Evolutionary conservation across 2,329 filamentous ascomycete species (phyloP).

Genomic region (Lasiodiplodia theobromae): DNA sequence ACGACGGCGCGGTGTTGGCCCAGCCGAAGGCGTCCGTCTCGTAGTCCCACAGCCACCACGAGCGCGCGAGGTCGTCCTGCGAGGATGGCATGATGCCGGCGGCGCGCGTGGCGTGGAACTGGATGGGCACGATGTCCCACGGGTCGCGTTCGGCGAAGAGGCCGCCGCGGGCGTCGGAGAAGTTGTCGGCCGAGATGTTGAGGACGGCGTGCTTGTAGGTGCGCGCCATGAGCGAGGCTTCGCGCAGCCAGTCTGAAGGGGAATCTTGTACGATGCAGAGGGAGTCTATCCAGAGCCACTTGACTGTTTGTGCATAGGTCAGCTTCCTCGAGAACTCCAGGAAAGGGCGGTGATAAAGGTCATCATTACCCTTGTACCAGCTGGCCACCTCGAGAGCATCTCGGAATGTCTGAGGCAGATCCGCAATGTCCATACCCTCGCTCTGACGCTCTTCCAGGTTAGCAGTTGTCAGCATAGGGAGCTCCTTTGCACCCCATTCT

Average conservation of each 20-base stretch:
- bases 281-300: constrained; percentile 7
- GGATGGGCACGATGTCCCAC: not conserved
- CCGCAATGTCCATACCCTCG: not conserved
- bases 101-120: not conserved
- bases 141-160: not conserved
- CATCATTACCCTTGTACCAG: not conserved
- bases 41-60: not conserved
- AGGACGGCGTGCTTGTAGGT: not conserved
- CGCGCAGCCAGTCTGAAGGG: not conserved
- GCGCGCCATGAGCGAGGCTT: not conserved
- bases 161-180: not conserved
- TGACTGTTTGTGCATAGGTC: not conserved
- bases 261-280: not conserved
- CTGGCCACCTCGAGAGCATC: not conserved
- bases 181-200: not conserved
- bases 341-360: too few species aligned
- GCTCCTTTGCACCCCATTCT: not conserved
- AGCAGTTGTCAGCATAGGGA: not conserved
- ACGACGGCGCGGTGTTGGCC: not conserved
- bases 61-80: not conserved
- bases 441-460: not conserved
- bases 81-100: not conserved
- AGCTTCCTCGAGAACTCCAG: not conserved
- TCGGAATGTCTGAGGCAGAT: not conserved
- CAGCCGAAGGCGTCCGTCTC: not conserved